Base-by-base conservation (phyloP, 139 green algal species). In the Chlamydomonas schloesseri region DNA sequence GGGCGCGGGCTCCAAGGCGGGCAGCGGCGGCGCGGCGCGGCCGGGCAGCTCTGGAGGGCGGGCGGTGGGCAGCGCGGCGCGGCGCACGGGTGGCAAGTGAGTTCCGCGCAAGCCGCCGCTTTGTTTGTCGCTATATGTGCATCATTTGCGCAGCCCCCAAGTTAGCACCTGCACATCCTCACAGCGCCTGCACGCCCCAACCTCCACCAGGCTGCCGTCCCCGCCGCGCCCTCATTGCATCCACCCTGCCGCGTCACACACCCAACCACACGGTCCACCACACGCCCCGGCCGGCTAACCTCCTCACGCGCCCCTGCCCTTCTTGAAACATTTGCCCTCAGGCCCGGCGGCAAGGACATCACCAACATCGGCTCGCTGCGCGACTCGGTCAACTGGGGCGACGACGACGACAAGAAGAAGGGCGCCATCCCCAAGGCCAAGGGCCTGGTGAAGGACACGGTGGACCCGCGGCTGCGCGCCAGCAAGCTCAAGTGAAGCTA, bases 391-490 rank as follows among this genome's bases (percentile, higher is more conserved):
- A 79, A 87, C 55, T 87, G 81, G 81, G 81, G 70, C 57, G 53
- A 62, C 50, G 74, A 67, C 36, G 76, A 75, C 55, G 37, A 88
- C 24, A 58, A 83, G 74, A 80, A 85, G 84, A 64, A 88, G 74
- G 84, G 73, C 21, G 69, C 77, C 36, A 78, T 92, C 81, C 91
- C 91, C 28, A 88, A 90, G 65, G 87, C 89, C 18, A 78, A 90
- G 17, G 87, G 89, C 31, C 78, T 93, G 77, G 89, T 94, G 26
- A 92, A 91, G 85, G 91, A 92, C 71, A 94, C 89, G 57, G 77
- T 89, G 10, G 86, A 92, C 81, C 89, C 89, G 26, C 82, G 85
- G 13, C 81, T 92, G 64, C 75, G 86, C 31, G 90, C 68, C 84
- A 83, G 88, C 1, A 88, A 88, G 71, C 42, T 50, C 42, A 50